These are phyloP conservation scores for Chenopodium berlandieri DNA, from an alignment of 148 eudicot species.

Conservation along the genomic window DNA sequence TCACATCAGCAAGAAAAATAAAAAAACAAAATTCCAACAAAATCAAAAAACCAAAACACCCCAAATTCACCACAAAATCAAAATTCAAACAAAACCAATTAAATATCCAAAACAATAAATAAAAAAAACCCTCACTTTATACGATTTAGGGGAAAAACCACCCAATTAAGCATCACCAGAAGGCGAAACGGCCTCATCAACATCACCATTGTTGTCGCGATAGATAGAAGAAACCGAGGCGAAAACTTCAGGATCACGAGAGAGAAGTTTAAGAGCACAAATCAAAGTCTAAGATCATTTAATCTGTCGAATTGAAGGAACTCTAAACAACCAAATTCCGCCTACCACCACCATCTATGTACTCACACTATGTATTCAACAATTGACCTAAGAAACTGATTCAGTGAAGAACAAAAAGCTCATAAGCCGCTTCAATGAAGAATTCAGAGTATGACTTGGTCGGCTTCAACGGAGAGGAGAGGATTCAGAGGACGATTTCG, in stretches of 20 bases:
- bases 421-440: no score
- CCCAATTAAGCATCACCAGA: slow-evolving; percentile 16
- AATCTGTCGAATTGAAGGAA: no score
- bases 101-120: slow-evolving; percentile 2
- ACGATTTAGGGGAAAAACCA: slow-evolving; percentile 2
- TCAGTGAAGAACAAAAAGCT: no score
- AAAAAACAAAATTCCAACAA: not conserved
- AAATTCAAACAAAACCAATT: slow-evolving; percentile 3
- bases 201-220: slow-evolving; percentile 1
- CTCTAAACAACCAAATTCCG: no score
- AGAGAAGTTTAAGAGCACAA: slow-evolving; percentile 85
- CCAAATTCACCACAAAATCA: not conserved
- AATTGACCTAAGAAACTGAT: no score
- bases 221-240: slow-evolving; percentile 71
- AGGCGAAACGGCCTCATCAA: slow-evolving; percentile 10
- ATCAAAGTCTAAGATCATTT: slow-evolving; percentile 46
- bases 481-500: no score
- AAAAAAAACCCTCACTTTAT: slow-evolving; percentile 26
- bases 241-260: slow-evolving; percentile 65
- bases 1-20: not conserved
- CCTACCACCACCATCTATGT: no score
- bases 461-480: no score
- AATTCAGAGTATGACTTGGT: no score
- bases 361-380: no score
- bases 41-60: no score